phyloP scores from a whole-genome alignment of 106 monocot species.

The Dactylorhiza incarnata region DNA sequence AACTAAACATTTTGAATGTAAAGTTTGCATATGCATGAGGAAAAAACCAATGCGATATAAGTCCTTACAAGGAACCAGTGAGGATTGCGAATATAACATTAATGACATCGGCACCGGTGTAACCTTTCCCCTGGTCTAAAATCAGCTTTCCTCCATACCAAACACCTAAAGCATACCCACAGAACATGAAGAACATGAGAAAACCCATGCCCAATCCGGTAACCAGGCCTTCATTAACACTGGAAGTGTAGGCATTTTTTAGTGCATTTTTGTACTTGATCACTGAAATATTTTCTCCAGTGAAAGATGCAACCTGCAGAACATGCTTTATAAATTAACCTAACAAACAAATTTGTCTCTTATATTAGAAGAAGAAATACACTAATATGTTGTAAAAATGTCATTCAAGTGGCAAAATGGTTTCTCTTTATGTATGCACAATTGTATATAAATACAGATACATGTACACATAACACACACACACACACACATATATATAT shows the following conservation, averaged over 20 bases:
- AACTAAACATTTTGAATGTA: background rate
- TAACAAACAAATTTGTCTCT: background rate
- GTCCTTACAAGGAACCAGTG: slow-evolving; percentile 52
- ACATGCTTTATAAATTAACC: background rate
- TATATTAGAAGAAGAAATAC: background rate
- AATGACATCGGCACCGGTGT: slow-evolving; percentile 49
- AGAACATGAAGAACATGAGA: slow-evolving; percentile 36
- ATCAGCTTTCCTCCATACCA: slow-evolving; percentile 59
- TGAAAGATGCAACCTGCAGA: slow-evolving; percentile 62
- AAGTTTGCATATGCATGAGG: background rate
- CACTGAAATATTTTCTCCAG: slow-evolving; percentile 53
- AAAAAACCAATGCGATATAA: background rate
- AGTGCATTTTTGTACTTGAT: slow-evolving; percentile 39
- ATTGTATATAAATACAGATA: no score
- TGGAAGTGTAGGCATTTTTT: slow-evolving; percentile 39
- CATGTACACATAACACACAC: no score
- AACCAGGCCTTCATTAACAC: slow-evolving; percentile 42
- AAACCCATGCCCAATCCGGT: slow-evolving; percentile 44
- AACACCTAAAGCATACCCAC: slow-evolving; percentile 45
- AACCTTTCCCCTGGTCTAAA: slow-evolving; percentile 25
- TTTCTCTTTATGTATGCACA: no score
- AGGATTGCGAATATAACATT: slow-evolving; percentile 54
- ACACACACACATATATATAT: no score
- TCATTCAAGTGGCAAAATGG: background rate
- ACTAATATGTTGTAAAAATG: background rate